Base-by-base conservation (phyloP, 441 rosid species). In the Francoa sonchifolia region DNA sequence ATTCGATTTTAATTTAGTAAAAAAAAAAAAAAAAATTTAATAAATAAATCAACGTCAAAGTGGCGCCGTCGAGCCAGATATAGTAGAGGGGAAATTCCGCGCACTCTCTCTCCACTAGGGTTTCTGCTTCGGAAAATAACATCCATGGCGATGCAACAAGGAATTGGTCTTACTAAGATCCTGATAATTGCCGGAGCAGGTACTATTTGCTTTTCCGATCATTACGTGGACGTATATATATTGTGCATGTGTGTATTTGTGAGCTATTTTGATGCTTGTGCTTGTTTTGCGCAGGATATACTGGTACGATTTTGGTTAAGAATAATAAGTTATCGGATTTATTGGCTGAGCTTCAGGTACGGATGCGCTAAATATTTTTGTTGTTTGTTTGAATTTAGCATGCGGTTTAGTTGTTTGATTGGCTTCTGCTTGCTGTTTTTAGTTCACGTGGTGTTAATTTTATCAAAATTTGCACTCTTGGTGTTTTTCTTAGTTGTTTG, bases 141-240 rank as follows among this genome's bases (percentile, higher is more conserved):
- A 42, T 57, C 44, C 53, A 88, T 88, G 95, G 82, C 93, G 37
- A 51, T 84, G 90, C 95, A 83, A 59, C 13, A 74, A 1, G 93
- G 92, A 35, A 49, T 88, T 10, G 67, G 97, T 32, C 42, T 81
- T 15, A 68, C 87, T 8, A 76, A 38, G 72, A 73, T 88, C 52
- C 21, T 88, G 36, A 2, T 88, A 66, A 38, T 83, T 34, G 93
- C 63, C 49, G 95, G 93, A 55, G 89, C 93, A 47, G 95, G 97
- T 70, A 58, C 17, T 1, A 8, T 21, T 31, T 36, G 7, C 9
- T 15, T 0, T n/a, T n/a, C 36, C 32, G 10, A 7, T 26, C 41
- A 12, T 1, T 15, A 6, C 5, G 15, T 17, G 2, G 34, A 23
- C 8, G 13, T 8, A 22, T 23, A n/a, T 32, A 3, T n/a, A 5